Base-by-base conservation (phyloP, 176 grass and related monocot genomes). In the Rhynchospora breviuscula region DNA sequence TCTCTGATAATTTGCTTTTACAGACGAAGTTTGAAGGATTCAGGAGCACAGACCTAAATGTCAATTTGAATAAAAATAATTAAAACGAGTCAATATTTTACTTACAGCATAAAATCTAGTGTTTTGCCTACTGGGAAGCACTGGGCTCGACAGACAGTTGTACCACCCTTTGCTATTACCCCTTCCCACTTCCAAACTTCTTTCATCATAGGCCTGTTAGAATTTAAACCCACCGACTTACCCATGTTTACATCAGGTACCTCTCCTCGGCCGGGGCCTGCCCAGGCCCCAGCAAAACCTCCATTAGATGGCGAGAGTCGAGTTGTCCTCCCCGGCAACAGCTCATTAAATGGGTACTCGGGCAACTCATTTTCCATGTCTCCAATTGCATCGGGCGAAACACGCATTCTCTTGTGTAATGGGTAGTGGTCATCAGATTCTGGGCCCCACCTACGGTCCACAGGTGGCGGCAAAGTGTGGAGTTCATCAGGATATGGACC, bases 71-170 rank as follows among this genome's bases (percentile, higher is more conserved):
- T 77, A 29, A 48, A 76, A 76, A 54, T 48, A 54, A 75, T 52
- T 75, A 17, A 26, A 52, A 75, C 6, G 47, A 3, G 19, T 59
- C 12, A 74, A 76, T 29, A 76, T 76, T 77, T 77, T 46, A 99
- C 96, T 99, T 95, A 99, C 96, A 99, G 86, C 89, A 89, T 93
- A 89, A 95, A 95, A 89, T 95, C 86, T 86, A 99, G 88, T 45
- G 91, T 84, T 79, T 93, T 99, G 51, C 96, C 93, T 67, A 99
- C 96, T 80, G 93, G 96, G 83, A 99, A 99, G 83, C 96, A 95
- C 59, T 89, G 89, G 81, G 96, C 96, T 84, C 83, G 89, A 80
- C 93, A 99, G 81, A 99, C 94, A 56, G 76, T 79, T 63, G 93
- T 87, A 61, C 93, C 93, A 45, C 96, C 96, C 70, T 95, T 99